Percentiles rank a stretch among this genome's conserved stretches.
phyloP scores from a whole-genome alignment of 306 rosid genomes.

The Prunus salicina region DNA sequence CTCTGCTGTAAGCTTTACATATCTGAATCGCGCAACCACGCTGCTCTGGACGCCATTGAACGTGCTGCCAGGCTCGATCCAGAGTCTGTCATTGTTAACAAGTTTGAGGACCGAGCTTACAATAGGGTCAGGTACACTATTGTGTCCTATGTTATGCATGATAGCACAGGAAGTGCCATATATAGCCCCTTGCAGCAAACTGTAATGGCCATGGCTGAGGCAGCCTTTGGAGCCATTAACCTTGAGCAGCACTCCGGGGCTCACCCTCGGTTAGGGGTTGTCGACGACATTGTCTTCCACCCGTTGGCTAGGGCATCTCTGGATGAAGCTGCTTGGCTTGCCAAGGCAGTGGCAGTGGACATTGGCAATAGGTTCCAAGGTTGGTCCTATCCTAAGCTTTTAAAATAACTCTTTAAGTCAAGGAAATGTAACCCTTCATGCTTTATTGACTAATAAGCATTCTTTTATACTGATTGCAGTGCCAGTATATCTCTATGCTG shows the following conservation, averaged over 20 bases:
- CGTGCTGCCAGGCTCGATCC: constrained; percentile 50
- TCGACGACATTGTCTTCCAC: constrained; percentile 85
- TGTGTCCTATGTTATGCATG: constrained; percentile 69
- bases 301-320: constrained; percentile 63
- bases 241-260: constrained; percentile 71
- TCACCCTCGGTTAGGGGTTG: constrained; percentile 76
- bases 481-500: constrained; percentile 76
- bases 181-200: constrained; percentile 80
- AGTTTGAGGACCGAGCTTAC: constrained; percentile 57
- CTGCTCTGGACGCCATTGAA: constrained; percentile 65
- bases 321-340: constrained; percentile 83
- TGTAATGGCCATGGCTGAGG: constrained; percentile 64
- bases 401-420: not conserved
- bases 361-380: constrained; percentile 67
- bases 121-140: constrained; percentile 63
- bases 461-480: constrained; percentile 41
- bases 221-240: constrained; percentile 59
- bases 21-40: constrained; percentile 59
- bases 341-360: constrained; percentile 67
- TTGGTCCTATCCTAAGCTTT: constrained; percentile 11
- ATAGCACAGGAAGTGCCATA: constrained; percentile 52
- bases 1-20: constrained; percentile 71
- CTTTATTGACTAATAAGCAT: not conserved
- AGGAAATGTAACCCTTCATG: not conserved
- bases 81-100: constrained; percentile 60